phyloP scores from a whole-genome alignment of 2,329 filamentous ascomycete species.

The Xylaria sp. region DNA sequence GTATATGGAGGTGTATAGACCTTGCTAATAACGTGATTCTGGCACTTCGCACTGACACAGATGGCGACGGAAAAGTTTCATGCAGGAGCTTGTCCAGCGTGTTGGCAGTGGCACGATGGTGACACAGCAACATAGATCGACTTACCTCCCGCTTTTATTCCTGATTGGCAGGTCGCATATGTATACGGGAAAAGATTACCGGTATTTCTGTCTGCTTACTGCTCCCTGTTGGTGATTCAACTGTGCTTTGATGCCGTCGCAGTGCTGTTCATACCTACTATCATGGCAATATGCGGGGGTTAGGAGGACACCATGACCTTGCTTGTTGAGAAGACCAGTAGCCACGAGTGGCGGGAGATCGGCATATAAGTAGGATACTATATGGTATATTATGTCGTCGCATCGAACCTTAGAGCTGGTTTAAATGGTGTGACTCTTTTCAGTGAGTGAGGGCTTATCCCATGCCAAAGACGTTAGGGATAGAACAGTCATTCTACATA shows the following conservation, averaged over 20 bases:
- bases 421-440: not conserved
- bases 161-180: not conserved
- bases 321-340: conserved; percentile 8
- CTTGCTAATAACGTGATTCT: conserved; percentile 3
- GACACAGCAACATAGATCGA: conserved; percentile 15
- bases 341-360: conserved; percentile 32
- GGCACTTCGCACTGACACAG: conserved; percentile 10
- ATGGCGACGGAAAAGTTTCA: conserved; percentile 17
- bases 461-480: conserved; percentile 8
- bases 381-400: not conserved
- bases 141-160: not conserved
- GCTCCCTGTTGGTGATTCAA: not conserved
- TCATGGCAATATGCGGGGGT: conserved; percentile 22
- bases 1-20: not conserved
- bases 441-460: not conserved
- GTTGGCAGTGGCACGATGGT: conserved; percentile 21
- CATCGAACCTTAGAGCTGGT: not conserved
- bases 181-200: conserved; percentile 10
- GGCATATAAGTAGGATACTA: conserved; percentile 28
- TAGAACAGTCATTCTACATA: not conserved
- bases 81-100: conserved; percentile 11
- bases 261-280: not conserved
- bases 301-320: conserved; percentile 12
- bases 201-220: not conserved
- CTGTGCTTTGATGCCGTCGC: not conserved